phyloP scores from a whole-genome alignment of 495 filamentous ascomycete genomes.

The Xylaria bambusicola region DNA sequence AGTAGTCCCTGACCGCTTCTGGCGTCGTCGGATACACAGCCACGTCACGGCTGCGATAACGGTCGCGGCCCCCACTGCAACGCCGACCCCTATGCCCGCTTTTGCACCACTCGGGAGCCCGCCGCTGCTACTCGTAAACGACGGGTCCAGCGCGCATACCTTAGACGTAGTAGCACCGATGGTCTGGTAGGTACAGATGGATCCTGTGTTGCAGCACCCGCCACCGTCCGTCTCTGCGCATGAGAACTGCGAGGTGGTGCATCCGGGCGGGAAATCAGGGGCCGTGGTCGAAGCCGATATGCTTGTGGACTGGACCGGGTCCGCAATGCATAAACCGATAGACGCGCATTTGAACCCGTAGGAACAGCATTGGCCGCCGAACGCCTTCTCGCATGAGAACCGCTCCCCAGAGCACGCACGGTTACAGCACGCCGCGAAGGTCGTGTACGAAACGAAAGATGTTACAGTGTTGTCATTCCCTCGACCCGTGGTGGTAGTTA shows the following conservation, averaged over 20 bases:
- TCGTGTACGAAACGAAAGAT: constrained; percentile 6
- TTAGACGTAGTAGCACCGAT: constrained; percentile 46
- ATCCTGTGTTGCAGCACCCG: constrained; percentile 73
- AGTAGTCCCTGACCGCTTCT: constrained; percentile 13
- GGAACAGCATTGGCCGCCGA: constrained; percentile 49
- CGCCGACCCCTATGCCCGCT: constrained; percentile 50
- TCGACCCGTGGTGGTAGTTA: constrained; percentile 20
- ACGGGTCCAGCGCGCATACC: constrained; percentile 26
- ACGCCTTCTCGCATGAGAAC: constrained; percentile 40
- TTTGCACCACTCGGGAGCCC: constrained; percentile 40
- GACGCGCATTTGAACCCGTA: constrained; percentile 39
- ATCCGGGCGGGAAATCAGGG: constrained; percentile 46
- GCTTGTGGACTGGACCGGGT: constrained; percentile 25
- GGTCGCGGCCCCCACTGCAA: constrained; percentile 38
- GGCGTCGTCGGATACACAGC: constrained; percentile 38
- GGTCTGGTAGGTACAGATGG: constrained; percentile 60
- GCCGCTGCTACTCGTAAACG: constrained; percentile 15
- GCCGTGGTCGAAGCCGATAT: constrained; percentile 18
- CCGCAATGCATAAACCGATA: constrained; percentile 26
- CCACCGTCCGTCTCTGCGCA: constrained; percentile 67
- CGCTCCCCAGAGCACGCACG: constrained; percentile 40
- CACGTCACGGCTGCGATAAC: constrained; percentile 40
- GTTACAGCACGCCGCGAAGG: constrained; percentile 39
- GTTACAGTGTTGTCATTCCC: constrained; percentile 14
- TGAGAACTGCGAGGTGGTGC: constrained; percentile 71